phyloP scores from a whole-genome alignment of 225 moss, liverwort and hornwort genomes.

The Climacium dendroides region DNA sequence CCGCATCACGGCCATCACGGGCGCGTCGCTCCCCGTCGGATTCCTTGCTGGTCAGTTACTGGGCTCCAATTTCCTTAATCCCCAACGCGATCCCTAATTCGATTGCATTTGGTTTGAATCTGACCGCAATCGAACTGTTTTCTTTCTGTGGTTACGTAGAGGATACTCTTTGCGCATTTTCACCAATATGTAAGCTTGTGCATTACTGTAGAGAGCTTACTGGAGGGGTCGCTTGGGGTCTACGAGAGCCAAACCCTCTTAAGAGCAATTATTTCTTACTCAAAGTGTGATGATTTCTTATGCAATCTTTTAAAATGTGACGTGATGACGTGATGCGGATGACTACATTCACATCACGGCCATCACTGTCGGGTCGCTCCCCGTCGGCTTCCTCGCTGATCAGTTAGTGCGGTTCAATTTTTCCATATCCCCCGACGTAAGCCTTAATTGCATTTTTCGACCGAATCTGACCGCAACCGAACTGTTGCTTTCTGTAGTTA shows the following conservation, averaged over 20 bases:
- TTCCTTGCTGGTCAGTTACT: conserved; percentile 52
- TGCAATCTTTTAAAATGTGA: background rate
- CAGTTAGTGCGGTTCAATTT: background rate
- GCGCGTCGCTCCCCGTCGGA: conserved; percentile 67
- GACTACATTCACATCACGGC: conserved; percentile 67
- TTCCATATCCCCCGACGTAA: background rate
- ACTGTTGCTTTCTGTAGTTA: background rate
- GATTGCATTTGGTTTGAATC: background rate
- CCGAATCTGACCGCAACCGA: background rate
- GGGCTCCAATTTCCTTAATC: background rate
- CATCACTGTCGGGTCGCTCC: conserved; percentile 52
- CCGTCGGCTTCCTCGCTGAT: conserved; percentile 64
- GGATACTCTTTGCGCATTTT: background rate
- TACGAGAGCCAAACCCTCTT: background rate
- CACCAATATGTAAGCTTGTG: background rate
- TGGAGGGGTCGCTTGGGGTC: background rate
- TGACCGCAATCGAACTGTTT: background rate
- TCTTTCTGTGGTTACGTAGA: background rate
- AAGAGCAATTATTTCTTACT: background rate
- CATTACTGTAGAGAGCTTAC: background rate
- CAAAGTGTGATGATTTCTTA: background rate
- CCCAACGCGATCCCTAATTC: background rate
- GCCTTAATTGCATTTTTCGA: background rate
- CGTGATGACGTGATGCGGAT: background rate
- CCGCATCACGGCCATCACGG: conserved; percentile 68